Evolutionary conservation across 805 yeast species (phyloP).

Genomic region (Saccharomycopsis olivae): DNA sequence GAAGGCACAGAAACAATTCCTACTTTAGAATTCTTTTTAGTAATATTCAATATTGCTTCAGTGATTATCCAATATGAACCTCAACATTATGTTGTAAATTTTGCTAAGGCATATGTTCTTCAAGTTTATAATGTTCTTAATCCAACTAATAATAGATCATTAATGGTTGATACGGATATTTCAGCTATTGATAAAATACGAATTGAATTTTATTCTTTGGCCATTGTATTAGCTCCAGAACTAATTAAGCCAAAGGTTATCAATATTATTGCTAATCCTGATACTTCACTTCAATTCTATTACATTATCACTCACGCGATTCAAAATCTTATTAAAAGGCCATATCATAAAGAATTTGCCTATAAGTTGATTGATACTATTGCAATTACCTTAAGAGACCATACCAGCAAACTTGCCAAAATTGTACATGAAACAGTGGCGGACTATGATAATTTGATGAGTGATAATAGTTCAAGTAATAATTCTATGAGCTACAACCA

Average conservation of each 20-base stretch:
- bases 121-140: conserved; percentile 9
- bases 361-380: conserved; percentile 12
- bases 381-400: conserved; percentile 16
- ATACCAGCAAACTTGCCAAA: conserved; percentile 9
- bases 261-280: conserved; percentile 13
- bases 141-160: conserved; percentile 8
- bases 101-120: conserved; percentile 8
- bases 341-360: conserved; percentile 13
- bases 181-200: conserved; percentile 15
- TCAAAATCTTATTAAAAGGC: conserved; percentile 6
- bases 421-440: conserved; percentile 14
- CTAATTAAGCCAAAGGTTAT: conserved; percentile 16
- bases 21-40: conserved; percentile 14
- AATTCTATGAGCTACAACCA: conserved; percentile 3
- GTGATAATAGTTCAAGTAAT: conserved; percentile 7
- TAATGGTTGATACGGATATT: conserved; percentile 11
- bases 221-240: conserved; percentile 16
- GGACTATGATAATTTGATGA: conserved; percentile 12
- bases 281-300: conserved; percentile 14
- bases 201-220: conserved; percentile 14
- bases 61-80: conserved; percentile 13
- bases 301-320: conserved; percentile 13
- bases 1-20: conserved; percentile 14
- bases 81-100: conserved; percentile 9
- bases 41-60: conserved; percentile 14